Evolutionary conservation across 495 filamentous ascomycete genomes (phyloP).

Genomic region (Aspergillus leporis): DNA sequence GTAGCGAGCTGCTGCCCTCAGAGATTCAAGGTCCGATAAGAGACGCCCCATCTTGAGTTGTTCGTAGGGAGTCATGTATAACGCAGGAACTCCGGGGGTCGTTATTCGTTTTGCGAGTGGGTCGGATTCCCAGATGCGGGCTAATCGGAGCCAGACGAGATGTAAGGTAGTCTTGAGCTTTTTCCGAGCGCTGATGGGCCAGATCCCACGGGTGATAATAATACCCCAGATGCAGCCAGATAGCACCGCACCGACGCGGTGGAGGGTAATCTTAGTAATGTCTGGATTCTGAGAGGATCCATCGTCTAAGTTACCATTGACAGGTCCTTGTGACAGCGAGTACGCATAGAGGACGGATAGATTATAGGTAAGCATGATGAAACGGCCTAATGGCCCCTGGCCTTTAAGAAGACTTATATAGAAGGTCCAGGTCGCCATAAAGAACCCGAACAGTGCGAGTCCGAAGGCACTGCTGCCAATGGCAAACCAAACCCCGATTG

Average conservation of each 20-base stretch:
- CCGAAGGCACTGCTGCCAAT: conserved; percentile 68
- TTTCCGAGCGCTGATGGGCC: conserved; percentile 84
- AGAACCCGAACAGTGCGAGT: conserved; percentile 75
- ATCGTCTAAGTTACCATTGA: conserved; percentile 69
- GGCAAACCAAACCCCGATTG: conserved; percentile 73
- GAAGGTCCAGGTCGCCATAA: conserved; percentile 80
- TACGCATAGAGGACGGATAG: conserved; percentile 95
- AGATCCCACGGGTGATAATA: conserved; percentile 86
- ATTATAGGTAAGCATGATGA: conserved; percentile 93
- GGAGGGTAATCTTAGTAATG: conserved; percentile 83
- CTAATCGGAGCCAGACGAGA: conserved; percentile 87
- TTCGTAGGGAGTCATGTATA: conserved; percentile 79
- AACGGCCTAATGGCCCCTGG: conserved; percentile 88
- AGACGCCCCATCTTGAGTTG: conserved; percentile 66
- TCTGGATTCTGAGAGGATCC: conserved; percentile 71
- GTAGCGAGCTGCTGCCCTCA: conserved; percentile 67
- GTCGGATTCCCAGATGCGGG: conserved; percentile 88
- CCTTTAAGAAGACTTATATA: conserved; percentile 83
- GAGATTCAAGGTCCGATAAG: conserved; percentile 64
- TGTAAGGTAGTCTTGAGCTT: conserved; percentile 85
- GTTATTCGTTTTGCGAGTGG: conserved; percentile 71
- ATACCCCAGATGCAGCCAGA: conserved; percentile 90
- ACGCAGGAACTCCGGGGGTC: conserved; percentile 42
- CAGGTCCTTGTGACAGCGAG: conserved; percentile 73
- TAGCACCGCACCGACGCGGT: conserved; percentile 85